Conservation (phyloP, 495 filamentous ascomycete species). For the Pyrenula massariospora region DNA sequence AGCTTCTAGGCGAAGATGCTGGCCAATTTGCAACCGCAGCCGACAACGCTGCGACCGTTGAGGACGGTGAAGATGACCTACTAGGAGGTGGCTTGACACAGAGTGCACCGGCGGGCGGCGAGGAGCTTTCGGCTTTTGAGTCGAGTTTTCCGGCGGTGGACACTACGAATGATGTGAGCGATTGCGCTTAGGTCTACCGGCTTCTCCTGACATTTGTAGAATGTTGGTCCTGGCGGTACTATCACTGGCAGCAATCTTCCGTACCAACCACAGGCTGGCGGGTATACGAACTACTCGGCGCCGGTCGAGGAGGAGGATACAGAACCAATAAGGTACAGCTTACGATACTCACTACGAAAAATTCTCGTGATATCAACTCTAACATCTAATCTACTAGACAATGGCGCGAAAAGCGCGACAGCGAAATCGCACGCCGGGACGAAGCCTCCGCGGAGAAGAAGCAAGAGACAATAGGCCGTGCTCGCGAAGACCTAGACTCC, state of each 20-base stretch:
- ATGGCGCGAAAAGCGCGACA: slow-evolving; percentile 86
- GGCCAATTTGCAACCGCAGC: slow-evolving; percentile 73
- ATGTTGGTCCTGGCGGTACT: slow-evolving; percentile 73
- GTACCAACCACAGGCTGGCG: slow-evolving; percentile 44
- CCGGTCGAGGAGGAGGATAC: slow-evolving; percentile 63
- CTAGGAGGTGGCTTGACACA: slow-evolving; percentile 47
- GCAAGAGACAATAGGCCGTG: slow-evolving; percentile 68
- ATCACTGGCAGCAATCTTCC: slow-evolving; percentile 77
- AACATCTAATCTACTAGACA: slow-evolving; percentile 27
- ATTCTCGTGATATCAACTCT: background rate
- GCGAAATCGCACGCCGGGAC: slow-evolving; percentile 61
- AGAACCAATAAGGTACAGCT: slow-evolving; percentile 60
- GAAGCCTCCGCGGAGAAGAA: slow-evolving; percentile 69
- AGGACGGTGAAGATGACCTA: slow-evolving; percentile 57
- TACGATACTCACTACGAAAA: background rate
- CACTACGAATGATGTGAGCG: slow-evolving; percentile 64
- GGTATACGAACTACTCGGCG: slow-evolving; percentile 33
- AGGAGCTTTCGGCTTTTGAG: slow-evolving; percentile 66
- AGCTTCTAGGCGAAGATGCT: slow-evolving; percentile 82
- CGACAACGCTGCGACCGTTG: slow-evolving; percentile 43
- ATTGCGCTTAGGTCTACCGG: background rate
- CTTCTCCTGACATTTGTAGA: slow-evolving; percentile 29
- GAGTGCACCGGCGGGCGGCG: slow-evolving; percentile 23
- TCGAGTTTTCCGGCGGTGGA: slow-evolving; percentile 79
- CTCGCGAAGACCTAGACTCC: slow-evolving; percentile 84